Evolutionary conservation across 805 yeast genomes (phyloP), one percentile per base, ranked within the genome.

Genomic region (Yamadazyma kitorensis): DNA sequence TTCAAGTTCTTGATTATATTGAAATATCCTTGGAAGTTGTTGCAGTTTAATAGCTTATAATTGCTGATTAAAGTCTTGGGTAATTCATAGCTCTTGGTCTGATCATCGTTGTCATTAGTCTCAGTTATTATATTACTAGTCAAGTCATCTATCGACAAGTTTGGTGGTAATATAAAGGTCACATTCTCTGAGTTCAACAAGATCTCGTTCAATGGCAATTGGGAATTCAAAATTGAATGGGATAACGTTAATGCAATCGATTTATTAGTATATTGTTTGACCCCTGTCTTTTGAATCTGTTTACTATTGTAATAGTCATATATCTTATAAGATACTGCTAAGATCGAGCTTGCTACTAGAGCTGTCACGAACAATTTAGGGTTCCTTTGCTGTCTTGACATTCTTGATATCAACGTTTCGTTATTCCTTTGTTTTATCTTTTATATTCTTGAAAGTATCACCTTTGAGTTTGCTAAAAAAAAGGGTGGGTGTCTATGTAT

Each of bases 81-180:
- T 31, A 57, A 41, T 13, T 24, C 31, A 23, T 30, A 33, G 17
- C 26, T 33, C 15, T 26, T 24, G 3, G 12, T 11, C 15, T 31
- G 27, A 6, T 15, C 13, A 3, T 13, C 18, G n/a, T 24, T 29
- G 12, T 31, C 40, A 13, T 32, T 24, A 20, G 33, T 31, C 4
- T 27, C 24, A 18, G 30, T 31, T 24, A 34, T 18, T 7, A 57
- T 48, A 29, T 47, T 49, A 33, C 45, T 29, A 26, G 44, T 54
- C 30, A 66, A 54, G 39, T 67, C 72, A 20, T 64, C 70, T 18
- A 61, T 47, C 9, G 61, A 56, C 17, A 67, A 51, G 34, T 66
- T 58, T 3, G 73, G 73, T 5, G 73, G 72, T 18, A 67, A 55
- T 30, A 67, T 67, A 43, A 67, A 67, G 6, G 68, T 61, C 24